Evolutionary conservation across 305 asterid genomes (phyloP), one percentile per base, ranked within the genome.

Genomic region (Fraxinus floribunda): DNA sequence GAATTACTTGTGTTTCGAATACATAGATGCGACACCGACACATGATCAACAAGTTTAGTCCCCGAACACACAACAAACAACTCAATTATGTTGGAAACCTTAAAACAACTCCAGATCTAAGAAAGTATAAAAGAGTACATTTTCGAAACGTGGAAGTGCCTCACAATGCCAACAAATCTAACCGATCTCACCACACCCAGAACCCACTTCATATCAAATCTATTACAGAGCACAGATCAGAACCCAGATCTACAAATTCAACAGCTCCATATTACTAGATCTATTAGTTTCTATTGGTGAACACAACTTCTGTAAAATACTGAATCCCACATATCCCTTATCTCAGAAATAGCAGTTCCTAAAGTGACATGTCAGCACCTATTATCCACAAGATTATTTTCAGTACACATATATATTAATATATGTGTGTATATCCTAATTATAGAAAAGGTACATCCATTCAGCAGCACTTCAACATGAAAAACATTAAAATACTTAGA

Each of bases 31-130:
- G 52, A 16, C 79, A 78, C 52, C 81, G n/a, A 79, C 16, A 16
- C 26, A 7, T n/a, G 72, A 22, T 62, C 15, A 10, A 22, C 72
- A 62, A 62, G 13, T 62, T 2, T 62, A 22, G 5, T 62, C 16
- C 72, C 29, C 1, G 34, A 62, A 62, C 34, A 20, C 11, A 3
- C 16, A 22, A 18, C 72, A 24, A 22, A 22, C 72, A 62, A 62
- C 26, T 24, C 72, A 24, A 62, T 62, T 7, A 8, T 20, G 22
- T 8, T 24, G 32, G 13, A 62, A 62, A 22, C 32, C 15, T 22
- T 62, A 62, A 80, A 15, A 66, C 7, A 39, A 66, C 41, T 75
- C 79, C 85, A 83, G 85, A 86, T 86, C 84, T 77, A 86, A 79
- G 32, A 49, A 68, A 68, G 78, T 34, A 39, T 30, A 73, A 81